These are phyloP conservation scores for Hygrophila difformis DNA, from an alignment of 257 asterid species.

Conservation along the genomic window DNA sequence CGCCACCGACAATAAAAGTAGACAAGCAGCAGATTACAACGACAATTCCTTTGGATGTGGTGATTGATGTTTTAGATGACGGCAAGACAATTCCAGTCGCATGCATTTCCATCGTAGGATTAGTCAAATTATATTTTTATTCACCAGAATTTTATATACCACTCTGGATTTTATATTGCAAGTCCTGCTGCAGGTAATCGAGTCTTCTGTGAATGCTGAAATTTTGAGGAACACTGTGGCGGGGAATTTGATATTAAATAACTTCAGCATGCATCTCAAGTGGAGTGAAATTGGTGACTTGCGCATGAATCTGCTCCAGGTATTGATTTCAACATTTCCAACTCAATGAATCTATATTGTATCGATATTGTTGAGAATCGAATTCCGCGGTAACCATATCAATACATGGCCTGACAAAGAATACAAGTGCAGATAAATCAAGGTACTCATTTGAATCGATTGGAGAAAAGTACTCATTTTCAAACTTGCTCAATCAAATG, in stretches of 20 bases:
- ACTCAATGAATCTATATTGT: too few species aligned
- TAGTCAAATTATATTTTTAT: slow-evolving; percentile 6
- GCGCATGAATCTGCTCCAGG: slow-evolving; percentile 77
- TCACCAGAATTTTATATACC: background rate
- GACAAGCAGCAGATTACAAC: slow-evolving; percentile 37
- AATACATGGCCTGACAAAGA: too few species aligned
- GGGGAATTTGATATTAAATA: slow-evolving; percentile 49
- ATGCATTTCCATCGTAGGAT: slow-evolving; percentile 68
- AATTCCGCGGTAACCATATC: too few species aligned
- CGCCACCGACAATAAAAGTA: slow-evolving; percentile 49
- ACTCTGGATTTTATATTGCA: background rate
- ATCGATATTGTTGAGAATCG: background rate
- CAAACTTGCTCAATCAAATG: background rate
- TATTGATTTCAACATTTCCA: slow-evolving; percentile 13
- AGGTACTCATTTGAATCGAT: too few species aligned
- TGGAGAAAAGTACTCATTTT: too few species aligned
- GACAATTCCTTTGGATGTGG: slow-evolving; percentile 45
- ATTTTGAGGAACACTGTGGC: slow-evolving; percentile 38
- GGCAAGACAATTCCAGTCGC: slow-evolving; percentile 56
- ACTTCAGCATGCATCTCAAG: slow-evolving; percentile 54
- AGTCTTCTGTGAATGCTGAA: slow-evolving; percentile 50
- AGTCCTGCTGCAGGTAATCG: slow-evolving; percentile 44
- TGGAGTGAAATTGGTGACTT: slow-evolving; percentile 88
- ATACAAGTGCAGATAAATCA: too few species aligned
- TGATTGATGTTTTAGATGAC: slow-evolving; percentile 54